Base-by-base conservation (phyloP, 2,329 filamentous ascomycete genomes). In the Fusarium metavorans region DNA sequence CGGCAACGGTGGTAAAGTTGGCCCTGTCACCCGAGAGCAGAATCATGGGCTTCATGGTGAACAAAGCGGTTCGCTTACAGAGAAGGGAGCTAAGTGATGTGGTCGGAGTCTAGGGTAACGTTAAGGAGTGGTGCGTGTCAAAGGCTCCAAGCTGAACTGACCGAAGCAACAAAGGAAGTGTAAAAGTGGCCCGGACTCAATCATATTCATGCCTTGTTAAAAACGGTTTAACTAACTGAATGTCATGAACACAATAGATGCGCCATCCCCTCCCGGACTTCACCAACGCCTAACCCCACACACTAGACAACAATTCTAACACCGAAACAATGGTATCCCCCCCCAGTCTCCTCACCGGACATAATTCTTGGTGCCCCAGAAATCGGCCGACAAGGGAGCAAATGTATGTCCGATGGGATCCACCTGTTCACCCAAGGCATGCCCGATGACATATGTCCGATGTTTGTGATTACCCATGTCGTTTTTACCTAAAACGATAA, bases 371-470 rank as follows among this genome's bases (percentile, higher is more conserved):
- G 41, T 9, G n/a, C n/a, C 6, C 41, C 41, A 23, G 8, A 9
- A 48, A 37, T 62, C 59, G 60, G 60, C 45, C 61, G 61, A 56
- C 32, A 13, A 23, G 35, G 14, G 9, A 16, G 48, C 16, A 34
- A 32, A 32, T n/a, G 6, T 50, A 32, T n/a, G 6, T 50, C 61
- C 41, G 61, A 39, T 39, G 45, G 13, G 20, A 6, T 6, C 34
- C 34, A 25, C 35, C 5, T 34, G 16, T 57, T 30, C n/a, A 8
- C n/a, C 5, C 20, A 4, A 25, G 1, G 23, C 27, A 37, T 35
- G 59, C 30, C 41, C 59, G 61, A 64, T 64, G 61, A 41, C 58
- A 62, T 62, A 37, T 35, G 20, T 25, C 59, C 27, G 41, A 25
- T n/a, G 16, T 16, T n/a, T n/a, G n/a, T 11, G 37, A 43, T 32